Conservation (phyloP, 1,284 basidiomycete genomes). For the Microbotryomycetes sp. region DNA sequence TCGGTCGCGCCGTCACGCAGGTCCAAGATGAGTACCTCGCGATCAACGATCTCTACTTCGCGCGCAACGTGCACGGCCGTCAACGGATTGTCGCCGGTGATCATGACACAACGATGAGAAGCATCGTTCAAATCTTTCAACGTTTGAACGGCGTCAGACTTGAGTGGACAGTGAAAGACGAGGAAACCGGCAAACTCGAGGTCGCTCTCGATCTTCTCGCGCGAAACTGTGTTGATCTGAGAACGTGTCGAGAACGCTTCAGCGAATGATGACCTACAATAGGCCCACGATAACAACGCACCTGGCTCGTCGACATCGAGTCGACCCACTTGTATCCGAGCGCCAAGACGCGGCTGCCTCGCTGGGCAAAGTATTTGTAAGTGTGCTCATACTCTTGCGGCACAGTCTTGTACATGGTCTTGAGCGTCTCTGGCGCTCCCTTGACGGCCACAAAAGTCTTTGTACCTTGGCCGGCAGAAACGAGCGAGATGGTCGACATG, state of each 20-base stretch:
- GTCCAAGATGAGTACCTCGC: constrained; percentile 84
- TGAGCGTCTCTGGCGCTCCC: constrained; percentile 91
- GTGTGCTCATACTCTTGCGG: constrained; percentile 81
- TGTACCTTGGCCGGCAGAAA: constrained; percentile 36
- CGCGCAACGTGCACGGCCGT: constrained; percentile 89
- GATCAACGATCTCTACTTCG: constrained; percentile 91
- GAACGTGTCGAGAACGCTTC: neutral
- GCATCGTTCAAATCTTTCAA: constrained; percentile 89
- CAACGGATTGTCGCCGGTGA: constrained; percentile 92
- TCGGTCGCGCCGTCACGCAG: constrained; percentile 67
- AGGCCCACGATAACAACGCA: constrained; percentile 33
- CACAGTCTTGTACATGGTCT: constrained; percentile 65
- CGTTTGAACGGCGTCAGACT: constrained; percentile 78
- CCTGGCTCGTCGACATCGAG: constrained; percentile 57
- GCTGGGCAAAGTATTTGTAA: constrained; percentile 83
- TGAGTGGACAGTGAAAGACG: constrained; percentile 93
- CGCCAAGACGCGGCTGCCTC: constrained; percentile 84
- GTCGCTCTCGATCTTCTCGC: constrained; percentile 68
- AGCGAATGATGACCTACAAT: neutral
- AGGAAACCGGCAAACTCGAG: constrained; percentile 83
- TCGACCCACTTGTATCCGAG: constrained; percentile 78
- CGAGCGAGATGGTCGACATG: constrained; percentile 79
- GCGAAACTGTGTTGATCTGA: constrained; percentile 73
- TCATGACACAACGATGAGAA: constrained; percentile 94
- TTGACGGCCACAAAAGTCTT: constrained; percentile 59